phyloP scores from a whole-genome alignment of 352 stramenopile species.

The Peronospora destructor region DNA sequence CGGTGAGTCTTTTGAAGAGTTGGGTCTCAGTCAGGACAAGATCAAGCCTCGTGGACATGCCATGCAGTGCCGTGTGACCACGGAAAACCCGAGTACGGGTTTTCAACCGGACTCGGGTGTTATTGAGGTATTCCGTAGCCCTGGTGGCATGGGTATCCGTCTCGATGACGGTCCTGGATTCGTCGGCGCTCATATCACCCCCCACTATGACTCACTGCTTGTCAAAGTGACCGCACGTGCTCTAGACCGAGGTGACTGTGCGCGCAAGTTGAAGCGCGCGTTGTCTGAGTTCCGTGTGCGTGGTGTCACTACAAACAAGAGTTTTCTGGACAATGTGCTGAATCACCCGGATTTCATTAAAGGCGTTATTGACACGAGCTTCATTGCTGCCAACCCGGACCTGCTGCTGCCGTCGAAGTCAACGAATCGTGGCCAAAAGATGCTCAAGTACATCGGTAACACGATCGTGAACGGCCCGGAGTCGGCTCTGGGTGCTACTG shows the following conservation, averaged over 20 bases:
- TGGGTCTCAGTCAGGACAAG: slow-evolving; percentile 92
- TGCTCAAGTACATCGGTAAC: slow-evolving; percentile 95
- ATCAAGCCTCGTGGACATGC: slow-evolving; percentile 89
- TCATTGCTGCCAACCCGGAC: slow-evolving; percentile 94
- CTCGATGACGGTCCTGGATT: slow-evolving; percentile 94
- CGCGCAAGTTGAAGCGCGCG: slow-evolving; percentile 90
- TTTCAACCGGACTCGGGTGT: slow-evolving; percentile 95
- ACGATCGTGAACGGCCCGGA: slow-evolving; percentile 96
- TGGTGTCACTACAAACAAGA: slow-evolving; percentile 93
- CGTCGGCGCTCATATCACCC: slow-evolving; percentile 93
- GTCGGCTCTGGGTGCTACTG: slow-evolving; percentile 89
- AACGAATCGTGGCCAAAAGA: slow-evolving; percentile 92
- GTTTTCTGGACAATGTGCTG: slow-evolving; percentile 93
- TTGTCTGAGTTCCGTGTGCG: slow-evolving; percentile 95
- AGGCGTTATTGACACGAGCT: slow-evolving; percentile 92
- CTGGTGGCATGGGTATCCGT: slow-evolving; percentile 93
- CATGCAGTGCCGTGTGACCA: slow-evolving; percentile 96
- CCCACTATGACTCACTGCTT: slow-evolving; percentile 95
- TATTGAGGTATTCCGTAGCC: slow-evolving; percentile 94
- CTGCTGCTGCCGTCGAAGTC: slow-evolving; percentile 81
- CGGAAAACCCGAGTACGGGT: slow-evolving; percentile 90
- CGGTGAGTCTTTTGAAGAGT: slow-evolving; percentile 88
- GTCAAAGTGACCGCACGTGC: slow-evolving; percentile 95
- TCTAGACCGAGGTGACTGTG: slow-evolving; percentile 85
- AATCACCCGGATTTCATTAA: slow-evolving; percentile 92